A percentile compares a stretch with the other conserved stretches of the same genome.
These are phyloP conservation scores for Penicillium waksmanii DNA, from an alignment of 495 filamentous ascomycete species.

Conservation along the genomic window DNA sequence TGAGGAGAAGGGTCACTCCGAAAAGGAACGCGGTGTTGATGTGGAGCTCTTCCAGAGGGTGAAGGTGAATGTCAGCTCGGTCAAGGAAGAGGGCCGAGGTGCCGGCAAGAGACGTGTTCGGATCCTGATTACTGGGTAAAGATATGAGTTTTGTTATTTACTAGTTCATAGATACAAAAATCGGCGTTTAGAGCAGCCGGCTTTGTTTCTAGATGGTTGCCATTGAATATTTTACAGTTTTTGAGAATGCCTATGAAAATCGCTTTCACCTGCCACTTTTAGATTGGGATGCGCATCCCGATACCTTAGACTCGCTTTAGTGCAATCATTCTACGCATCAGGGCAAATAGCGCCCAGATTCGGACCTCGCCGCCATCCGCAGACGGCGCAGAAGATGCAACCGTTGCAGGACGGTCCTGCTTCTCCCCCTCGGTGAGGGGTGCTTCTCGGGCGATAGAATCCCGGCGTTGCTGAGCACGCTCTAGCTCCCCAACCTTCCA, in stretches of 20 bases:
- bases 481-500: constrained; percentile 66
- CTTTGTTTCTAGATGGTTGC: not conserved
- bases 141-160: constrained; percentile 4
- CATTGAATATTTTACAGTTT: not conserved
- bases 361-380: constrained; percentile 3
- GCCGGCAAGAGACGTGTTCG: constrained; percentile 83
- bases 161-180: constrained; percentile 18
- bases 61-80: constrained; percentile 81
- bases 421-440: constrained; percentile 24
- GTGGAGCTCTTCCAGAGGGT: constrained; percentile 92
- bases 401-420: constrained; percentile 14
- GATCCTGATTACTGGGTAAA: constrained; percentile 39
- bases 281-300: not conserved
- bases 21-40: constrained; percentile 56
- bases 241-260: constrained; percentile 14
- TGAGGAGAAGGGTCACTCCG: constrained; percentile 45
- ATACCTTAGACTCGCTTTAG: constrained; percentile 32
- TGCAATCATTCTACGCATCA: constrained; percentile 40
- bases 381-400: constrained; percentile 1
- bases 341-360: constrained; percentile 32
- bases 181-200: constrained; percentile 11
- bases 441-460: constrained; percentile 14
- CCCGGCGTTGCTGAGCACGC: constrained; percentile 29
- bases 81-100: constrained; percentile 76
- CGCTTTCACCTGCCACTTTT: not conserved